Evolutionary conservation across 139 green algal species (phyloP), one percentile per base, ranked within the genome.

Genomic region (Prasinococcaceae sp.): DNA sequence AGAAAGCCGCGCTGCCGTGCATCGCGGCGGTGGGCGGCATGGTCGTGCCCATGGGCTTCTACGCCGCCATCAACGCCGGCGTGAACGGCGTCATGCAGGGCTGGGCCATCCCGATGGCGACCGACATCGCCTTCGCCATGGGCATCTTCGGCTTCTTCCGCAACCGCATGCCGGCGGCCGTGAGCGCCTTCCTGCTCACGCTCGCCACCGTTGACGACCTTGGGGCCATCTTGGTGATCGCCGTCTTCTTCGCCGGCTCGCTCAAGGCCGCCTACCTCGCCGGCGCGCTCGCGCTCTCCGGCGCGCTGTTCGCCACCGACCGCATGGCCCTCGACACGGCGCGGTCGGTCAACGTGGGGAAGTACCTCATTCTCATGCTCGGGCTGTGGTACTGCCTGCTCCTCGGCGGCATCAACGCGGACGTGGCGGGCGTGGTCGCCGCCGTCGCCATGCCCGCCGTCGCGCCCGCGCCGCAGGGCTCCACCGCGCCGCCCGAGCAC

Each of bases 61-160:
- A 64, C 37, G 27, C 49, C 8, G 33, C 3, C 9, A 23, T 55
- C n/a, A 55, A 64, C 33, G 19, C 33, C 2, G 46, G 46, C 9
- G 27, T 27, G 20, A 17, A 10, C 17, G 55, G 32, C 4, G 16
- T 56, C 9, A 20, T 27, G 10, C 37, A 44, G 8, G 55, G 55
- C 20, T 64, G 55, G 55, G 55, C 55, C 10, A 50, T 64, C 25
- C 55, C 55, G 5, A 64, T 64, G 55, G 55, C 55, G 12, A 64
- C 55, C 2, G 55, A 64, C 20, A 64, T 64, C 32, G 55, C 55
- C 1, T 64, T 64, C 30, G 55, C 55, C 2, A 64, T 64, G 55
- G 55, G 46, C 26, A 25, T 64, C 8, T 56, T 52, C 36, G 35
- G 35, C 32, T 64, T 64, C 28, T 64, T 64, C 29, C 55, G 47